Conservation (phyloP, 805 yeast species). For the Pichia sporocuriosa region DNA sequence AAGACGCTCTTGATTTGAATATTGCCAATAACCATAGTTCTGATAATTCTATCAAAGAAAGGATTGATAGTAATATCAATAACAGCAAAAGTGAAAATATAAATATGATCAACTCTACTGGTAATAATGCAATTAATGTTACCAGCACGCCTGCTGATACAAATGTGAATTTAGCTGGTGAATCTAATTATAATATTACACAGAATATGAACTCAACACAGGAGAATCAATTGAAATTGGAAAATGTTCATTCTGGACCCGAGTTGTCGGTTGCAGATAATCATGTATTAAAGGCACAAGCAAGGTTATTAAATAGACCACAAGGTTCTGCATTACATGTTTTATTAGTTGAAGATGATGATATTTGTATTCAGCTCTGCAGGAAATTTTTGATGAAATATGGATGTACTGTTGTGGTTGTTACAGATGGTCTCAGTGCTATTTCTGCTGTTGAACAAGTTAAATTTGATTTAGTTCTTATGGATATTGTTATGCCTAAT, state of each 20-base stretch:
- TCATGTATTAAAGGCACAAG: conserved; percentile 8
- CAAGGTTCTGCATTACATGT: conserved; percentile 49
- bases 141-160: neutral
- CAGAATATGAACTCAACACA: too few species aligned
- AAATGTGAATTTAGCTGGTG: too few species aligned
- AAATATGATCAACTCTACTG: conserved; percentile 12
- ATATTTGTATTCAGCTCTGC: conserved; percentile 76
- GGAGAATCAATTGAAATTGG: too few species aligned
- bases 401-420: conserved; percentile 90
- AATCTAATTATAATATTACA: too few species aligned
- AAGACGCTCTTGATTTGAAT: too few species aligned
- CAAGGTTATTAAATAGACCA: conserved; percentile 24
- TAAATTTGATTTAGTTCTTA: conserved; percentile 67
- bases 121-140: neutral
- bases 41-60: neutral
- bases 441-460: conserved; percentile 66
- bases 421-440: conserved; percentile 87
- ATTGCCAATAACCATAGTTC: too few species aligned
- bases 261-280: too few species aligned
- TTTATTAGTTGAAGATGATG: conserved; percentile 72
- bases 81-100: conserved; percentile 2
- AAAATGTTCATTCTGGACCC: too few species aligned
- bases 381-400: conserved; percentile 75
- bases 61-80: neutral
- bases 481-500: conserved; percentile 90